These are phyloP conservation scores for Ophiosphaerella herpotricha DNA, from an alignment of 2,329 filamentous ascomycete genomes.

Conservation along the genomic window DNA sequence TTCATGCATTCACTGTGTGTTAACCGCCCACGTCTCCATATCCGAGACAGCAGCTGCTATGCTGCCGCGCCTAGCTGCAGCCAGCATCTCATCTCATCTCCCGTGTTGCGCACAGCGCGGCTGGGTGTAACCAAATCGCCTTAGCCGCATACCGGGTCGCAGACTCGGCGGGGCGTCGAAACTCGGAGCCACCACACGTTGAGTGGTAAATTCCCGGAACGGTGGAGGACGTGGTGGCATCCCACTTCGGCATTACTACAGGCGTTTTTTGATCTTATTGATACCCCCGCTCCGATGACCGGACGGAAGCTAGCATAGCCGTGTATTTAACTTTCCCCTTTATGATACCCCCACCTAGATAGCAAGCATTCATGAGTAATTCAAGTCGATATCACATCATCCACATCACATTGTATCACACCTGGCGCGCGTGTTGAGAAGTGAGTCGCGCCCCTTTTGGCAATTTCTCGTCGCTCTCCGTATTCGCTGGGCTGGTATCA, in stretches of 20 bases:
- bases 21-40: too few species aligned
- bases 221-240: too few species aligned
- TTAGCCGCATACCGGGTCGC: too few species aligned
- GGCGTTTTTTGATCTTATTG: slow-evolving; percentile 16
- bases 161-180: too few species aligned
- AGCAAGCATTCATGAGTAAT: slow-evolving; percentile 4
- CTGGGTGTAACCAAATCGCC: too few species aligned
- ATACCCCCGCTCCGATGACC: slow-evolving; percentile 31
- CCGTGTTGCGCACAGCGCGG: neutral
- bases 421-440: slow-evolving; percentile 26
- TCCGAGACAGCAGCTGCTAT: too few species aligned
- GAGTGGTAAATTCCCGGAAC: too few species aligned
- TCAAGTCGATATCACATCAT: slow-evolving; percentile 2
- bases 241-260: slow-evolving; percentile 18
- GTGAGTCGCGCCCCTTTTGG: slow-evolving; percentile 23
- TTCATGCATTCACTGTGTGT: too few species aligned
- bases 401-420: slow-evolving; percentile 17
- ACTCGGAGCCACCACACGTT: too few species aligned
- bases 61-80: neutral
- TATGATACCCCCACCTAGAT: slow-evolving; percentile 33
- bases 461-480: slow-evolving; percentile 1
- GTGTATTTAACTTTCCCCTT: slow-evolving; percentile 30
- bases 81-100: neutral
- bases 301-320: slow-evolving; percentile 27
- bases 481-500: neutral